Conservation (phyloP, 768 basidiomycete species). For the Agrocybe chaxingu region DNA sequence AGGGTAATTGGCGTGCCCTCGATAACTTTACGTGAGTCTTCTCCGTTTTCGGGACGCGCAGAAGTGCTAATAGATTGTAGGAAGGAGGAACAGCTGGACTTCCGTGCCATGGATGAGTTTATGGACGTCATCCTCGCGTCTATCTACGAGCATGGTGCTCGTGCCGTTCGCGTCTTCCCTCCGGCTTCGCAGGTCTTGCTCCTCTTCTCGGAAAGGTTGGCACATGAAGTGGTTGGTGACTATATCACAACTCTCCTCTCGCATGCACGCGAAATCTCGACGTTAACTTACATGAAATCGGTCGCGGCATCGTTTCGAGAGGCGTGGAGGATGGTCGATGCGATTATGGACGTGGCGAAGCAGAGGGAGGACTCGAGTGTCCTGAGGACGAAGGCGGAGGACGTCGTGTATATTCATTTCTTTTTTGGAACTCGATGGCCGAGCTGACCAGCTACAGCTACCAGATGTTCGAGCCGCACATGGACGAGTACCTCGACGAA, state of each 20-base stretch:
- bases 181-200: conserved; percentile 72
- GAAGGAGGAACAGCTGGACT: conserved; percentile 64
- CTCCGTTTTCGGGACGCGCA: too few relatives aligned
- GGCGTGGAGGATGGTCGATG: conserved; percentile 82
- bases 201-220: conserved; percentile 80
- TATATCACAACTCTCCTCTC: conserved; percentile 79
- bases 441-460: conserved; percentile 46
- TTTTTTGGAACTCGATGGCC: neutral
- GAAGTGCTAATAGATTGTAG: conserved; percentile 26
- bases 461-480: conserved; percentile 92
- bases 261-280: conserved; percentile 72
- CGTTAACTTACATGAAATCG: conserved; percentile 74
- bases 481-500: conserved; percentile 97
- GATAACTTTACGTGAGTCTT: conserved; percentile 83
- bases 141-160: conserved; percentile 70
- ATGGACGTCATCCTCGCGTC: conserved; percentile 66
- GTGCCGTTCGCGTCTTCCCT: conserved; percentile 87
- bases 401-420: conserved; percentile 65
- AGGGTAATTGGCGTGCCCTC: conserved; percentile 72
- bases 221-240: conserved; percentile 86
- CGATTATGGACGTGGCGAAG: conserved; percentile 56
- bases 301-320: conserved; percentile 89
- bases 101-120: conserved; percentile 92
- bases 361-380: conserved; percentile 38
- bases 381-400: conserved; percentile 60